Conservation (phyloP, 345 rosid species). For the Ceriops tagal region DNA sequence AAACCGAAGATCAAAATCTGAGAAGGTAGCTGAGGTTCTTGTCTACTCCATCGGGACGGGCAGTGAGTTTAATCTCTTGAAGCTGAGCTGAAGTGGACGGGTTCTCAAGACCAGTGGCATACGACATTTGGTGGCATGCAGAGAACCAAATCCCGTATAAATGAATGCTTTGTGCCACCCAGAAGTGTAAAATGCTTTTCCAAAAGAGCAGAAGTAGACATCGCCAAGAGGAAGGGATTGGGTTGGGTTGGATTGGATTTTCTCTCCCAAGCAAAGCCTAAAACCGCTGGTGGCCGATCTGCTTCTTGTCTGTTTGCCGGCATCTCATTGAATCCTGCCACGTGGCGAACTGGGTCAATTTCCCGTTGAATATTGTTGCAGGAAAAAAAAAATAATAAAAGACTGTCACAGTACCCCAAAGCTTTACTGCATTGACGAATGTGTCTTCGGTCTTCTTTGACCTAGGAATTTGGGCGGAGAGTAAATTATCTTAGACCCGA, state of each 20-base stretch:
- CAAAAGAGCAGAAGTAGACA: no score
- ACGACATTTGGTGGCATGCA: no score
- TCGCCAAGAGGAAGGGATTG: not conserved
- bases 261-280: not conserved
- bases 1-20: not conserved
- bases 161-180: no score
- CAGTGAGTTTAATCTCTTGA: not conserved
- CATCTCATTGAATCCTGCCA: conserved; percentile 8
- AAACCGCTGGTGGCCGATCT: conserved; percentile 5
- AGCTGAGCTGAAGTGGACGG: not conserved
- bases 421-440: no score
- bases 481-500: no score
- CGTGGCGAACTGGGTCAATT: conserved; percentile 2
- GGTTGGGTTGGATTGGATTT: not conserved
- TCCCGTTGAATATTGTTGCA: no score
- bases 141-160: no score
- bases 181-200: no score
- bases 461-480: no score
- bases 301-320: not conserved
- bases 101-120: no score
- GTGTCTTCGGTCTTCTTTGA: no score
- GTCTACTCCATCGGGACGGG: not conserved
- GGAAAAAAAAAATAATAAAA: no score
- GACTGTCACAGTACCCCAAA: not conserved
- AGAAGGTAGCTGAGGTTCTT: not conserved